Evolutionary conservation across 345 rosid species (phyloP), one percentile per base, ranked within the genome.

Genomic region (Viola odorata): DNA sequence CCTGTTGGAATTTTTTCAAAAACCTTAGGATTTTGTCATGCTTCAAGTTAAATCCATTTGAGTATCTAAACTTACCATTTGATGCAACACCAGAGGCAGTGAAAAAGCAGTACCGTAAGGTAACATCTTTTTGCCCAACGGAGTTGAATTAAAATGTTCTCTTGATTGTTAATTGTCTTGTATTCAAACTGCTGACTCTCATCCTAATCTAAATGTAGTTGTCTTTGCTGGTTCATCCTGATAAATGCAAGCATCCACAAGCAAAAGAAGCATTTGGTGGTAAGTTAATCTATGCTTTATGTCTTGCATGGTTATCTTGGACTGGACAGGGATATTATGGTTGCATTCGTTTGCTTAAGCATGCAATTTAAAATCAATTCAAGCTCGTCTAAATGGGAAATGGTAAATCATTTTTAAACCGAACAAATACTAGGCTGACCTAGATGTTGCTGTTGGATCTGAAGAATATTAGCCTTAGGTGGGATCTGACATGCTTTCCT

Each of bases 221-320:
- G 63, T 94, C 99, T 63, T 75, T 94, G 77, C 66, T 94, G 83
- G 96, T 94, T 73, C 97, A 89, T 47, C 99, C 99, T 77, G 97
- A 94, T 63, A 94, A 94, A 78, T 94, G 97, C 85, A 89, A 94
- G 81, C 97, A 94, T 77, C 96, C 95, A 12, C 94, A 84, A 74
- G 96, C 99, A 38, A 89, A 94, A 70, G 99, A 94, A 80, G 99
- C 99, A 52, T 94, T 94, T 80, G 91, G 77, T 73, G 97, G 99
- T 90, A 71, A 54, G 5, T 71, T 38, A 14, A 49, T 55, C 60
- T 37, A 6, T 40, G 49, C n/a, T 16, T 36, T 32, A 4, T 53
- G 36, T 8, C 56, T 53, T 50, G 53, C 56, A 53, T 17, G 56
- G 13, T 36, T 53, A 11, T 32, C 5, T 2, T 53, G 11, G 37